These are phyloP conservation scores for Coemansia sp. DNA, from an alignment of 192 early-diverging fungal species.

Conservation along the genomic window DNA sequence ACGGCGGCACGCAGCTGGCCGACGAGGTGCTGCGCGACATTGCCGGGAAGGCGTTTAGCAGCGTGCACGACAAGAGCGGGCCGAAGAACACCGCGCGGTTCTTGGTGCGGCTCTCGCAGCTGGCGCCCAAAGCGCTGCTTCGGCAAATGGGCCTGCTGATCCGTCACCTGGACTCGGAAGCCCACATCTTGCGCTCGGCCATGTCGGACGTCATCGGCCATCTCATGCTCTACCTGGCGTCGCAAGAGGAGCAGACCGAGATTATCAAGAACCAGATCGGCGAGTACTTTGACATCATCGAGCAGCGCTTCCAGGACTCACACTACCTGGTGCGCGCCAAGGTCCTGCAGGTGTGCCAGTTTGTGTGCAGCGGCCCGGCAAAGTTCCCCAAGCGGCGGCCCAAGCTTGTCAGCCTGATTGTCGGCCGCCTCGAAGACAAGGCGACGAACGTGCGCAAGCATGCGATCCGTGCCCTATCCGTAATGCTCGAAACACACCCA, in stretches of 20 bases:
- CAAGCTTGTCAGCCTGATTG: conserved; percentile 64
- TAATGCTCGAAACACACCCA: conserved; percentile 84
- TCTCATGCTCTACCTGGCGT: conserved; percentile 73
- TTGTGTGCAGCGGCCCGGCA: conserved; percentile 71
- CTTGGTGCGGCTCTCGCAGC: conserved; percentile 77
- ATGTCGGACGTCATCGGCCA: conserved; percentile 90
- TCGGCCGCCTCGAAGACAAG: conserved; percentile 87
- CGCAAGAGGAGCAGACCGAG: conserved; percentile 67
- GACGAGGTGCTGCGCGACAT: conserved; percentile 74
- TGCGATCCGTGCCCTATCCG: conserved; percentile 81
- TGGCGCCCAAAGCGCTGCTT: conserved; percentile 76
- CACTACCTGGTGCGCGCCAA: conserved; percentile 84
- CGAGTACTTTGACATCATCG: conserved; percentile 86
- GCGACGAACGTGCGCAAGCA: conserved; percentile 84
- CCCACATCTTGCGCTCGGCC: conserved; percentile 79
- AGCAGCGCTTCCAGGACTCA: conserved; percentile 90
- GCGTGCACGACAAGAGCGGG: conserved; percentile 67
- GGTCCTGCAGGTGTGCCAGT: conserved; percentile 79
- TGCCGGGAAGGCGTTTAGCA: conserved; percentile 59
- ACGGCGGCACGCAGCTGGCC: conserved; percentile 64
- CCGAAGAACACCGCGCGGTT: conserved; percentile 87
- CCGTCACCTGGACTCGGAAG: conserved; percentile 85
- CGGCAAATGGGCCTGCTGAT: conserved; percentile 88
- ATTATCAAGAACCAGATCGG: conserved; percentile 70
- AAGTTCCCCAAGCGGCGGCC: conserved; percentile 78